These are phyloP conservation scores for Candida sanyiensis DNA, from an alignment of 805 yeast genomes.

Conservation along the genomic window DNA sequence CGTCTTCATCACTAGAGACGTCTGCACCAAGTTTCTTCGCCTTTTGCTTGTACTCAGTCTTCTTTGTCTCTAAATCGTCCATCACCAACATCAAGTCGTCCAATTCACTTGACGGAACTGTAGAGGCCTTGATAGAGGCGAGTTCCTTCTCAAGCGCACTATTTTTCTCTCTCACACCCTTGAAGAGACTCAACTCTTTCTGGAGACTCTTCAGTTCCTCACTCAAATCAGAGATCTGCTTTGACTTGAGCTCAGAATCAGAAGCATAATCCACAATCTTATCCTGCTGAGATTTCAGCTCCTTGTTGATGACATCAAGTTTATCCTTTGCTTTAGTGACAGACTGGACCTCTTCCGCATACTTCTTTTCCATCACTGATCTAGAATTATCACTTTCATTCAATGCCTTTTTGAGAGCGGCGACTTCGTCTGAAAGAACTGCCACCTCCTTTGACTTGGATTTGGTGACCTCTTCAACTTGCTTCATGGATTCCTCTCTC, in stretches of 20 bases:
- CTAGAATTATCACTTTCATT: too few species aligned
- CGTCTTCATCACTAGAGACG: conserved; percentile 67
- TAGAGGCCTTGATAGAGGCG: conserved; percentile 12
- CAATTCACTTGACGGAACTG: conserved; percentile 46
- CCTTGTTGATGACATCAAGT: too few species aligned
- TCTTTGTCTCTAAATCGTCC: conserved; percentile 70
- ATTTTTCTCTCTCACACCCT: conserved; percentile 9
- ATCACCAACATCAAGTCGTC: conserved; percentile 76
- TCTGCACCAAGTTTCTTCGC: conserved; percentile 51
- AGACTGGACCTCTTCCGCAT: too few species aligned
- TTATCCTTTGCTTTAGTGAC: too few species aligned
- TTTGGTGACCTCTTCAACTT: too few species aligned
- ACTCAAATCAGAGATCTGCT: conserved; percentile 7
- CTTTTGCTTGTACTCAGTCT: conserved; percentile 47
- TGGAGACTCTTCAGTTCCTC: conserved; percentile 4
- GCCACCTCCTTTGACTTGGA: too few species aligned
- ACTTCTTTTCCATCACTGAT: too few species aligned
- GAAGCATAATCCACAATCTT: neutral
- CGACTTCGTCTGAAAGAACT: too few species aligned
- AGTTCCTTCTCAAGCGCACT: conserved; percentile 21
- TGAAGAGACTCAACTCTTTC: conserved; percentile 4
- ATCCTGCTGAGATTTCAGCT: conserved; percentile 1
- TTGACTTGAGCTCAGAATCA: neutral
- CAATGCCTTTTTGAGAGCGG: too few species aligned
- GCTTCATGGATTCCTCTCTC: too few species aligned